These are phyloP conservation scores for Crithidia bombi DNA, from an alignment of 208 protist genomes.

Conservation along the genomic window DNA sequence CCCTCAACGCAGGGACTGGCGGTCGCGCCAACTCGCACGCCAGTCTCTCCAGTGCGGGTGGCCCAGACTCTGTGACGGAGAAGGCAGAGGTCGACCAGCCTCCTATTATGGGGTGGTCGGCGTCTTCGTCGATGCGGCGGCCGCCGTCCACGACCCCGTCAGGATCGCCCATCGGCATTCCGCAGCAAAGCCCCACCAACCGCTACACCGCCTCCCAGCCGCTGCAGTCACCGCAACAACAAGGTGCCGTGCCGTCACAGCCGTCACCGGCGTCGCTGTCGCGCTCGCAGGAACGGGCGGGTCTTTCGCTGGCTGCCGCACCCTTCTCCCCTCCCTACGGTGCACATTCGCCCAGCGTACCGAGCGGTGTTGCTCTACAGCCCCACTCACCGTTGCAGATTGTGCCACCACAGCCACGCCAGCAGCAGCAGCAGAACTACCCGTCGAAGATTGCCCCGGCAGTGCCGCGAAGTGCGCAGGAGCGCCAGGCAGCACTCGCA, in stretches of 20 bases:
- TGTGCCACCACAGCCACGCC: constrained; percentile 16
- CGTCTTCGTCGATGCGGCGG: constrained; percentile 24
- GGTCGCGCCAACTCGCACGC: constrained; percentile 15
- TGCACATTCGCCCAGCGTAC: constrained; percentile 1
- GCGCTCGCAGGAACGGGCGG: constrained; percentile 30
- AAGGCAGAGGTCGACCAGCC: constrained; percentile 25
- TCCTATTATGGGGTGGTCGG: constrained; percentile 28
- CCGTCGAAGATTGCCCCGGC: constrained; percentile 29
- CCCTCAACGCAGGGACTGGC: constrained; percentile 1
- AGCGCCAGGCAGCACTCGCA: constrained; percentile 28
- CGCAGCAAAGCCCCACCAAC: constrained; percentile 16
- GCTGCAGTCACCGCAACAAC: constrained; percentile 8
- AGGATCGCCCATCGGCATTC: constrained; percentile 6
- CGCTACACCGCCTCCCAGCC: constrained; percentile 21
- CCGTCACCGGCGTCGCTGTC: constrained; percentile 15
- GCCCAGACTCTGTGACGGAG: background rate
- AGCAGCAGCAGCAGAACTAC: constrained; percentile 25
- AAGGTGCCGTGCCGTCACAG: constrained; percentile 3
- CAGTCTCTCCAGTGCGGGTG: constrained; percentile 13
- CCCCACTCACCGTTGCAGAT: constrained; percentile 18
- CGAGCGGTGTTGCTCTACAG: constrained; percentile 3
- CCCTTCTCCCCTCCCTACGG: constrained; percentile 22
- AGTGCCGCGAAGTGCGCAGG: constrained; percentile 37
- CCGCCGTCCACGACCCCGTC: constrained; percentile 17
- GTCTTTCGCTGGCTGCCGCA: constrained; percentile 9